Conservation (phyloP, 2,329 filamentous ascomycete genomes). For the Penicillium sp. region DNA sequence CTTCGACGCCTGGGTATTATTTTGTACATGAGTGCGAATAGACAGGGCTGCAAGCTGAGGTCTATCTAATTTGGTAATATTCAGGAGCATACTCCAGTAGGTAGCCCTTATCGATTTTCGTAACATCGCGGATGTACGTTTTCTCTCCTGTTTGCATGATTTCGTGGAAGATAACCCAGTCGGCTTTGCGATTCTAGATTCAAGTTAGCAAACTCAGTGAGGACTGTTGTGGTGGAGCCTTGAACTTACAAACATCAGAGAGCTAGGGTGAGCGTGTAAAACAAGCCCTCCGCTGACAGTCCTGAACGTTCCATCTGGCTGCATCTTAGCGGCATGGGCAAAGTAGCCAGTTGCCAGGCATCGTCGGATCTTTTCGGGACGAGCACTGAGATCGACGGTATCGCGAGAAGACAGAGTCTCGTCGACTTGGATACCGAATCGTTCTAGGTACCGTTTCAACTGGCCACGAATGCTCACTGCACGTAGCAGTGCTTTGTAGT, state of each 20-base stretch:
- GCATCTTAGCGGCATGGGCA: slow-evolving; percentile 90
- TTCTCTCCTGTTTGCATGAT: slow-evolving; percentile 87
- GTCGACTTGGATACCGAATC: slow-evolving; percentile 72
- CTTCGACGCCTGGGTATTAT: slow-evolving; percentile 18
- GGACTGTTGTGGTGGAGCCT: neutral
- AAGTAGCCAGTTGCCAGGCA: slow-evolving; percentile 92
- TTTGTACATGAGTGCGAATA: neutral
- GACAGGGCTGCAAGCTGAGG: neutral
- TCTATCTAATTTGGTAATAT: slow-evolving; percentile 67
- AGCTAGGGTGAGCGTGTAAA: slow-evolving; percentile 86
- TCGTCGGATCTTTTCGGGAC: slow-evolving; percentile 74
- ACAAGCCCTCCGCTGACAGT: slow-evolving; percentile 78
- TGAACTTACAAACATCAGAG: slow-evolving; percentile 74
- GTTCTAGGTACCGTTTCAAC: slow-evolving; percentile 81
- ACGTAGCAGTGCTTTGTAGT: slow-evolving; percentile 78
- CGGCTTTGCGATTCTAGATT: slow-evolving; percentile 76
- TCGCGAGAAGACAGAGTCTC: slow-evolving; percentile 54
- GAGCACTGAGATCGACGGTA: slow-evolving; percentile 41
- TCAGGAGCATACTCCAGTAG: slow-evolving; percentile 83
- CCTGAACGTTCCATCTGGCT: slow-evolving; percentile 84
- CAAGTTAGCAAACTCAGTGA: slow-evolving; percentile 14
- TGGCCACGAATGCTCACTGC: slow-evolving; percentile 87
- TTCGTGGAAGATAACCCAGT: slow-evolving; percentile 96
- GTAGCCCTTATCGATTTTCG: slow-evolving; percentile 93
- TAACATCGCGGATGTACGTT: slow-evolving; percentile 86